These are phyloP conservation scores for Psilocybe tampanensis DNA, from an alignment of 768 basidiomycete species.

Conservation along the genomic window DNA sequence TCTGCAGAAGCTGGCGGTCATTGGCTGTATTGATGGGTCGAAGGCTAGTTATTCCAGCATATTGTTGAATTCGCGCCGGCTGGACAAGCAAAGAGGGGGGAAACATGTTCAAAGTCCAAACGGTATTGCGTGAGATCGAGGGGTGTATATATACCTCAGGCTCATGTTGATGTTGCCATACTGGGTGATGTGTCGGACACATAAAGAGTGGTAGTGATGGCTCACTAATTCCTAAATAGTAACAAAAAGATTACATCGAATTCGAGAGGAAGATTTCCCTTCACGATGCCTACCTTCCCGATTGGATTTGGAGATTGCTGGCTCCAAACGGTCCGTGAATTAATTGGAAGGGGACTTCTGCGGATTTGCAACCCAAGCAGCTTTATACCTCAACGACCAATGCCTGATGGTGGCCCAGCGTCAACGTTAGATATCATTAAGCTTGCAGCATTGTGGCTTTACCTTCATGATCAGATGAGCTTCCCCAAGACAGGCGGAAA, in stretches of 20 bases:
- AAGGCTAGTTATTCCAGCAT: background rate
- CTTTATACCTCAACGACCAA: background rate
- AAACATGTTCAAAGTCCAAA: conserved; percentile 1
- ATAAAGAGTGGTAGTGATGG: too few species aligned
- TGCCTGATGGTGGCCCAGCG: background rate
- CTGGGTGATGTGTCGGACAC: background rate
- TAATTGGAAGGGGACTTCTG: conserved; percentile 4
- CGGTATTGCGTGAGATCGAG: conserved; percentile 1
- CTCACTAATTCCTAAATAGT: conserved; percentile 9
- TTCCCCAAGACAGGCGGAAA: background rate
- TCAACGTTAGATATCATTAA: background rate
- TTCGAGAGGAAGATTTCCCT: background rate
- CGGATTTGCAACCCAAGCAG: conserved; percentile 1
- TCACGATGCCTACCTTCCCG: conserved; percentile 8
- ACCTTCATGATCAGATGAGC: conserved; percentile 5
- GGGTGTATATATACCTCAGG: conserved; percentile 8
- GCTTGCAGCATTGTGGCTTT: conserved; percentile 1
- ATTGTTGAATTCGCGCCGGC: too few species aligned
- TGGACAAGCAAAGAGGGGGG: background rate
- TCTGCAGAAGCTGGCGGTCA: conserved; percentile 18
- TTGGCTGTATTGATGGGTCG: background rate
- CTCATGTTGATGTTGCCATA: background rate
- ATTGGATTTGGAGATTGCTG: conserved; percentile 9
- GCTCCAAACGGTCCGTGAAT: conserved; percentile 10
- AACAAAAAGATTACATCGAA: conserved; percentile 2